A percentile compares a stretch with the other conserved stretches of the same genome.
These are phyloP conservation scores for Ustilago hordei DNA, from an alignment of 1,284 basidiomycete genomes.

Conservation along the genomic window DNA sequence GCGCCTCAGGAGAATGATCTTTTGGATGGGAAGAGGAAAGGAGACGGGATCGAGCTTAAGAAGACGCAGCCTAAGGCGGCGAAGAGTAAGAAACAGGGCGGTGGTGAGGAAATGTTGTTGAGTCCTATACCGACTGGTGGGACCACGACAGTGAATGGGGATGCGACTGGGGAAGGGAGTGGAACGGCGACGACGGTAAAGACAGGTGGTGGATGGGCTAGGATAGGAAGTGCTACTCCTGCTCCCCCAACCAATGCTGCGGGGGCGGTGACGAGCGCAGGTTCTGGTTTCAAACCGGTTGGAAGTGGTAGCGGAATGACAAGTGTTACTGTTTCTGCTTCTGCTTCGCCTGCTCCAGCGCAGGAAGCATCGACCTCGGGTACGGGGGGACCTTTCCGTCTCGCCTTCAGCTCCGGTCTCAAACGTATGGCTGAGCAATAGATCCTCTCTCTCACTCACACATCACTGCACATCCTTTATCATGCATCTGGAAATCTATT, in stretches of 20 bases:
- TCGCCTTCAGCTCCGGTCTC: constrained; percentile 22
- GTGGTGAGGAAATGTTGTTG: constrained; percentile 21
- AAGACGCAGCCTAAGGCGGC: constrained; percentile 6
- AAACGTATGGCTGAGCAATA: constrained; percentile 32
- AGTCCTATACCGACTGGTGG: not conserved
- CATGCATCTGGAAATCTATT: not conserved
- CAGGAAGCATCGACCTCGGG: constrained; percentile 5
- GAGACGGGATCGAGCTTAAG: constrained; percentile 27
- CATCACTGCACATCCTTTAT: no score
- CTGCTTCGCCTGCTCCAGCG: not conserved
- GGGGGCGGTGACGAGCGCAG: not conserved
- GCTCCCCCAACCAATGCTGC: constrained; percentile 7
- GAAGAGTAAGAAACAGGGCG: constrained; percentile 6
- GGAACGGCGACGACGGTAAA: constrained; percentile 7
- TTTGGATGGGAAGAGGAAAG: constrained; percentile 32
- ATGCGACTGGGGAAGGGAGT: not conserved
- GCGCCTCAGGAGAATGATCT: constrained; percentile 65
- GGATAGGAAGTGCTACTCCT: constrained; percentile 43
- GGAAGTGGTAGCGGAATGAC: constrained; percentile 3
- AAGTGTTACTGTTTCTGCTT: constrained; percentile 5
- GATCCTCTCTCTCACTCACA: not conserved
- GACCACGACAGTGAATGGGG: constrained; percentile 12
- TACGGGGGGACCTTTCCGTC: constrained; percentile 16
- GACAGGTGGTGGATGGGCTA: constrained; percentile 39
- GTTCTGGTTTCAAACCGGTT: constrained; percentile 19